phyloP scores from a whole-genome alignment of 139 green algal genomes.

The Tetraselmis chui region DNA sequence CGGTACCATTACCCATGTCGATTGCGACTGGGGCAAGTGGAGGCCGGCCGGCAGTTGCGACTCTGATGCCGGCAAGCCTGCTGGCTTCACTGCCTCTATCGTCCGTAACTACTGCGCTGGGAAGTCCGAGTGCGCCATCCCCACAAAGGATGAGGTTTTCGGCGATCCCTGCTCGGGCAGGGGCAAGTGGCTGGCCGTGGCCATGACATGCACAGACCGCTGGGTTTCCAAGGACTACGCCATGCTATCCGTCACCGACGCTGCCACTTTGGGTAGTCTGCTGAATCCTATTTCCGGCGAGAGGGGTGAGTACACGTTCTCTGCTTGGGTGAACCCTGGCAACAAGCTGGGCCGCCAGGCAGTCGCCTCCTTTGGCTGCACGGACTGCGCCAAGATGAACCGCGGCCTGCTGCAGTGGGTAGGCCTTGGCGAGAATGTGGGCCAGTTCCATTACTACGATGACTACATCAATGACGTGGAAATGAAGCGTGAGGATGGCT shows the following conservation, averaged over 20 bases:
- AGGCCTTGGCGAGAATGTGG: constrained; percentile 9
- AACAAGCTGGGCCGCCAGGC: constrained; percentile 19
- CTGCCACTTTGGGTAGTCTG: constrained; percentile 1
- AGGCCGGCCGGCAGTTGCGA: constrained; percentile 4
- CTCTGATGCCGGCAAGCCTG: constrained; percentile 9
- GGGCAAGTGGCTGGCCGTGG: constrained; percentile 21
- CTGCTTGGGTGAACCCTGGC: constrained; percentile 17
- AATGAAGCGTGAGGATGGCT: constrained; percentile 16
- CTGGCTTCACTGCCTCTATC: constrained; percentile 6
- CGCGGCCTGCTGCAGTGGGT: constrained; percentile 25
- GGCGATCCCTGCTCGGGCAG: constrained; percentile 15
- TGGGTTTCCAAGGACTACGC: constrained; percentile 22
- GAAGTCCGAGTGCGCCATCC: constrained; percentile 13
- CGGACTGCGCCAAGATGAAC: constrained; percentile 10
- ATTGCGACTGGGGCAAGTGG: constrained; percentile 12
- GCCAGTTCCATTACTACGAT: constrained; percentile 36
- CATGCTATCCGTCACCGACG: not conserved
- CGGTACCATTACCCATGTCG: not conserved
- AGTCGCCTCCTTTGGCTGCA: constrained; percentile 22
- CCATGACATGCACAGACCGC: constrained; percentile 21
- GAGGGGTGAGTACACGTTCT: constrained; percentile 11
- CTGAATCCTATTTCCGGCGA: not conserved
- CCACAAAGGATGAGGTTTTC: constrained; percentile 10
- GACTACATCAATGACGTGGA: constrained; percentile 28
- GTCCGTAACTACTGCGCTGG: constrained; percentile 16